A percentile compares a stretch with the other conserved stretches of the same genome.
These are phyloP conservation scores for Entamoeba histolytica DNA, from an alignment of 208 protist genomes.

Conservation along the genomic window DNA sequence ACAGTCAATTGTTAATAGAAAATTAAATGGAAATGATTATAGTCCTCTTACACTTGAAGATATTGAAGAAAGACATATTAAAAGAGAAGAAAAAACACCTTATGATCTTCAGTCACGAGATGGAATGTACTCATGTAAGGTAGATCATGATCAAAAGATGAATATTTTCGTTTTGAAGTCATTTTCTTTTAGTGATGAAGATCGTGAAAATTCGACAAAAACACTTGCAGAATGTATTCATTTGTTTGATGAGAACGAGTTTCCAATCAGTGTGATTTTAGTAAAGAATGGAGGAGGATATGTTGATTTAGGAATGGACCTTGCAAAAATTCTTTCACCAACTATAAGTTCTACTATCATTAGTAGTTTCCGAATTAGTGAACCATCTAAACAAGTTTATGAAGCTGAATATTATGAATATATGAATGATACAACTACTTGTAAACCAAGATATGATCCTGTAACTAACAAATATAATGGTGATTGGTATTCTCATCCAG, in stretches of 20 bases:
- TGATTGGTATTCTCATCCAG: neutral
- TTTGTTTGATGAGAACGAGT: neutral
- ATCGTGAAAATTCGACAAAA: neutral
- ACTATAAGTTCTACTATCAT: neutral
- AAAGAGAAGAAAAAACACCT: too few relatives aligned
- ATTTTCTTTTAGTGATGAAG: neutral
- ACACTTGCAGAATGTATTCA: neutral
- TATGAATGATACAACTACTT: neutral
- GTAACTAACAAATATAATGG: neutral
- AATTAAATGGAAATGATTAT: neutral
- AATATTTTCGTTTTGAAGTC: neutral
- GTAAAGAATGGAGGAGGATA: neutral
- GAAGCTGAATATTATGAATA: too few relatives aligned
- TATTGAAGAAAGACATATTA: neutral
- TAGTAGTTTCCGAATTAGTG: neutral
- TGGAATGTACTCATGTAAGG: neutral
- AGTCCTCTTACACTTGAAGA: neutral
- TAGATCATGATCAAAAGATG: neutral
- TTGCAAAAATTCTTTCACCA: neutral
- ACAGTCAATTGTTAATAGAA: neutral
- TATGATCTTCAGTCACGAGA: neutral
- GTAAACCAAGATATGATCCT: neutral
- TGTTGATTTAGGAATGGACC: neutral
- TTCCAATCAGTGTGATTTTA: neutral
- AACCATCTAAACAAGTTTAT: neutral